A percentile compares a stretch with the other conserved stretches of the same genome.
Evolutionary conservation across 176 grass and related monocot genomes (phyloP).

Genomic region (Musa troglodytarum): DNA sequence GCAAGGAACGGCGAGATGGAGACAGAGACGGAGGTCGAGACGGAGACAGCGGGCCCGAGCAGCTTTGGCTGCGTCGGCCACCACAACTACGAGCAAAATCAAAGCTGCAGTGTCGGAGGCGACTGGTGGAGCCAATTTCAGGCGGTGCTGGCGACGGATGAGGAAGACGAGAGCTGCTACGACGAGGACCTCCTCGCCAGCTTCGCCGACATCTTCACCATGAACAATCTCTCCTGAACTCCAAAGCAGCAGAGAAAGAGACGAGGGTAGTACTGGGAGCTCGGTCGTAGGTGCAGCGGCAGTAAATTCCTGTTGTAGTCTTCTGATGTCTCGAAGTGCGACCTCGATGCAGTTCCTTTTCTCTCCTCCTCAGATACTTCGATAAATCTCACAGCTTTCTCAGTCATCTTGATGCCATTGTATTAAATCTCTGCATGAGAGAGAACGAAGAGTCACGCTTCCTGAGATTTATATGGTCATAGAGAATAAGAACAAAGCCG

Average conservation of each 20-base stretch:
- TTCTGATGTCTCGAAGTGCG: not conserved
- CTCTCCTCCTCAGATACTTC: not conserved
- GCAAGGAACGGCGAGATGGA: slow-evolving; percentile 53
- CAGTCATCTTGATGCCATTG: not conserved
- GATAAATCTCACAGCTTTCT: not conserved
- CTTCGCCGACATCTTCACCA: slow-evolving; percentile 44
- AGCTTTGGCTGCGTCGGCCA: slow-evolving; percentile 7
- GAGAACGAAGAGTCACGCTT: no score
- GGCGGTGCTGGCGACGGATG: slow-evolving; percentile 12
- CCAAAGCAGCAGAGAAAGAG: not conserved
- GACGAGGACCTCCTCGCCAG: slow-evolving; percentile 57
- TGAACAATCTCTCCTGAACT: slow-evolving; percentile 1
- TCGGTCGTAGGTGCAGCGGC: slow-evolving; percentile 1
- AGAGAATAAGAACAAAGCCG: not conserved
- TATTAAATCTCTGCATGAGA: not conserved
- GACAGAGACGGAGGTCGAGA: slow-evolving; percentile 1
- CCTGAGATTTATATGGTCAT: no score
- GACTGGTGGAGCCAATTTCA: slow-evolving; percentile 7
- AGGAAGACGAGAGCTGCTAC: not conserved
- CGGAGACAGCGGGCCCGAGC: slow-evolving; percentile 8
- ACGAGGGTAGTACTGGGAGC: not conserved
- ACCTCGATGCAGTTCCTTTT: not conserved
- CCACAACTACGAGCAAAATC: not conserved
- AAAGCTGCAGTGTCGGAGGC: slow-evolving; percentile 9
- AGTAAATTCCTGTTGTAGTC: not conserved